Evolutionary conservation across 805 yeast species (phyloP).

Genomic region (Kregervanrija fluxuum): DNA sequence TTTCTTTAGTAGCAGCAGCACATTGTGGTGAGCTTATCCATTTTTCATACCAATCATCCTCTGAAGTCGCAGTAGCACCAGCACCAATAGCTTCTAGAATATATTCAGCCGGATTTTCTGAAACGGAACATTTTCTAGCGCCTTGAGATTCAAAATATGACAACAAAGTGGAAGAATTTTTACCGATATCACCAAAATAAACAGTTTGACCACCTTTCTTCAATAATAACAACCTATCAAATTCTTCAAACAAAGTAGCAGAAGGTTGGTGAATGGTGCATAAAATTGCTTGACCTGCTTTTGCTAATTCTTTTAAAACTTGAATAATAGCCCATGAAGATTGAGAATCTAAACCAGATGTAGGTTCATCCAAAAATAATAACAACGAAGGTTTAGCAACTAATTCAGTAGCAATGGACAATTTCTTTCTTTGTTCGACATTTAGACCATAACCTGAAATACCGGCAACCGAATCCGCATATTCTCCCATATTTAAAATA

Average conservation of each 20-base stretch:
- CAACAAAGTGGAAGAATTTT: constrained; percentile 34
- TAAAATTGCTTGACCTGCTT: constrained; percentile 49
- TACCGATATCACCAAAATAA: constrained; percentile 48
- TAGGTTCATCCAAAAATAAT: constrained; percentile 52
- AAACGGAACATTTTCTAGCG: constrained; percentile 53
- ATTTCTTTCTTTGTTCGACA: constrained; percentile 47
- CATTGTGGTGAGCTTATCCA: constrained; percentile 40
- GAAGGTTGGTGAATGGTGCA: constrained; percentile 54
- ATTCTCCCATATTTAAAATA: constrained; percentile 34
- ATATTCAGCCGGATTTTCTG: constrained; percentile 73
- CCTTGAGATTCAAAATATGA: constrained; percentile 46
- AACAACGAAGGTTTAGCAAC: constrained; percentile 49
- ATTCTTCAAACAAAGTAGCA: constrained; percentile 35
- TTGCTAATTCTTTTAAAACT: constrained; percentile 41
- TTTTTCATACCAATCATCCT: constrained; percentile 54
- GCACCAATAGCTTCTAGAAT: constrained; percentile 72
- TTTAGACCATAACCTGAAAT: constrained; percentile 41
- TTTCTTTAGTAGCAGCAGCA: constrained; percentile 20
- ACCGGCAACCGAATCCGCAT: constrained; percentile 47
- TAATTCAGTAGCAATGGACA: constrained; percentile 50
- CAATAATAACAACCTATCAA: constrained; percentile 24
- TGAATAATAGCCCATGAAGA: constrained; percentile 54
- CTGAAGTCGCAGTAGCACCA: constrained; percentile 61
- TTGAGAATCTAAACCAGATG: constrained; percentile 55
- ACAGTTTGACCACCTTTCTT: constrained; percentile 48